phyloP scores from a whole-genome alignment of 2,329 filamentous ascomycete genomes.

The Arthroderma uncinatum region DNA sequence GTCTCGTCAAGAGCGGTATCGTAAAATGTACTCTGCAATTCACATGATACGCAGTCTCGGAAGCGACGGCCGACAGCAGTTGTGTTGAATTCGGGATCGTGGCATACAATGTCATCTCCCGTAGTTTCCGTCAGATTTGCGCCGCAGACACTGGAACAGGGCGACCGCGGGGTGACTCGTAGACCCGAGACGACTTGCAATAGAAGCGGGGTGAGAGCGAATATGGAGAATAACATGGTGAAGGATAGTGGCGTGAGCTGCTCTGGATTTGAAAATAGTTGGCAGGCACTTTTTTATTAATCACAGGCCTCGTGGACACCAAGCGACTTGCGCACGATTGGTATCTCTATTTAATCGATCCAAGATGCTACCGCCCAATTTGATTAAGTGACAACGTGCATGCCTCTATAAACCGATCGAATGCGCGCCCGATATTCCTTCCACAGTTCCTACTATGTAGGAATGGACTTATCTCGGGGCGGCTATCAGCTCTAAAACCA shows the following conservation, averaged over 20 bases:
- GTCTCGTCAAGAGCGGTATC: conserved; percentile 27
- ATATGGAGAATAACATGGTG: conserved; percentile 2
- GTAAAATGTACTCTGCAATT: conserved; percentile 30
- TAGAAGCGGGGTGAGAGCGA: background rate
- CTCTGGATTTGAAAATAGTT: background rate
- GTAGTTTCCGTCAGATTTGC: conserved; percentile 27
- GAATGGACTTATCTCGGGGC: background rate
- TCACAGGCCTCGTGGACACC: background rate
- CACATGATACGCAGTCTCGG: conserved; percentile 32
- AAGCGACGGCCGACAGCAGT: conserved; percentile 27
- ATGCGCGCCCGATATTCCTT: background rate
- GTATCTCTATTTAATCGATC: background rate
- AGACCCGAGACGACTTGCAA: conserved; percentile 18
- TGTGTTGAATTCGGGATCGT: conserved; percentile 28
- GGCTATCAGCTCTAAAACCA: background rate
- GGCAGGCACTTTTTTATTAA: background rate
- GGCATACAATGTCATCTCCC: conserved; percentile 32
- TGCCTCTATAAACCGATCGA: background rate
- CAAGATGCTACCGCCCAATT: background rate
- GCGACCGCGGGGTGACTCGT: conserved; percentile 27
- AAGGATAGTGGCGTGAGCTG: background rate
- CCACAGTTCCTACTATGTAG: background rate
- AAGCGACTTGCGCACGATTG: background rate
- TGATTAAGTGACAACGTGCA: background rate
- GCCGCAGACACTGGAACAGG: conserved; percentile 28